Conservation (phyloP, 2,329 filamentous ascomycete genomes). For the Torrubiella hemipterigena region DNA sequence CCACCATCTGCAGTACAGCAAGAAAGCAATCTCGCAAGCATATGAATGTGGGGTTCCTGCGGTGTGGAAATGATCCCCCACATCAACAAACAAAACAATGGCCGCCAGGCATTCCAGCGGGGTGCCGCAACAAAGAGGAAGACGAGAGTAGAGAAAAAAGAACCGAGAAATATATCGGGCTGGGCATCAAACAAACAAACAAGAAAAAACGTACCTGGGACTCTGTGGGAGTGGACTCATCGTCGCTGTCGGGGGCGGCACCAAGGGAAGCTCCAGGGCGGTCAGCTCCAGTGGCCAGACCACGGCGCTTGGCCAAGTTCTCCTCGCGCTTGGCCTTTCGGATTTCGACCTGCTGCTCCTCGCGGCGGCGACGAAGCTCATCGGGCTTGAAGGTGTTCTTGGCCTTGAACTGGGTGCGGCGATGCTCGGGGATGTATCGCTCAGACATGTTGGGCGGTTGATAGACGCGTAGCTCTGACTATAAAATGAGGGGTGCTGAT, state of each 20-base stretch:
- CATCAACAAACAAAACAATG: conserved; percentile 1
- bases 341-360: conserved; percentile 99
- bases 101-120: conserved; percentile 1
- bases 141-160: conserved; percentile 1
- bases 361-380: conserved; percentile 92
- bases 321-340: conserved; percentile 97
- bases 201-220: conserved; percentile 65
- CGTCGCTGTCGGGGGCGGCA: conserved; percentile 89
- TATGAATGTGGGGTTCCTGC: conserved; percentile 4
- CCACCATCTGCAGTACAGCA: neutral
- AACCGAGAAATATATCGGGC: conserved; percentile 2
- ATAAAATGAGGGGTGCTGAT: too few relatives aligned
- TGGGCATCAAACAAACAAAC: too few relatives aligned
- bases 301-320: conserved; percentile 95
- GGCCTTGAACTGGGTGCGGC: conserved; percentile 98
- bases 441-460: conserved; percentile 80
- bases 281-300: conserved; percentile 72
- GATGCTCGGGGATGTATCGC: conserved; percentile 98
- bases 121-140: neutral
- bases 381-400: conserved; percentile 99
- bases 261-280: conserved; percentile 72
- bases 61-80: conserved; percentile 1
- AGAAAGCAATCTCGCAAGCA: neutral
- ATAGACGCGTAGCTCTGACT: too few relatives aligned
- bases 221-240: conserved; percentile 90